Evolutionary conservation across 2,329 filamentous ascomycete genomes (phyloP).

Genomic region (Hymenoscyphus linearis): DNA sequence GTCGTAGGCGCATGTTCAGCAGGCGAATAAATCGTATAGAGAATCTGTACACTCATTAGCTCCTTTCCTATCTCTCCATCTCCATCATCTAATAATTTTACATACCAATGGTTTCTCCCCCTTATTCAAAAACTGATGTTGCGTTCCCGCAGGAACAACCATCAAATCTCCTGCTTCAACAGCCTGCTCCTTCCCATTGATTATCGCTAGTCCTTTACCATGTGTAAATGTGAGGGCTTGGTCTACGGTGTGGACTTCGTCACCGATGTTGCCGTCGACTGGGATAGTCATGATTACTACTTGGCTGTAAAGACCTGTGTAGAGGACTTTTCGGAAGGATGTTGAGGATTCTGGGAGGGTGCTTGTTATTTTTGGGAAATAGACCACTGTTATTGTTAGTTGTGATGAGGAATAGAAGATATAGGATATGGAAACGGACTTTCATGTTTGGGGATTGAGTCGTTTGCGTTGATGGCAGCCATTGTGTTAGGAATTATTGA

Average conservation of each 20-base stretch:
- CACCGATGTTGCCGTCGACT: constrained; percentile 59
- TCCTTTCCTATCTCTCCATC: not conserved
- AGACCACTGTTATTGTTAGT: constrained; percentile 38
- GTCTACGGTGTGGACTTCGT: constrained; percentile 61
- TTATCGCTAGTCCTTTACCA: constrained; percentile 51
- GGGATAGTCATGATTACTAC: constrained; percentile 61
- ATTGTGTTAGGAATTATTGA: constrained; percentile 16
- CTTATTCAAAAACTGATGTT: constrained; percentile 61
- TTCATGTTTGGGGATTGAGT: constrained; percentile 42
- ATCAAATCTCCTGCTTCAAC: constrained; percentile 37
- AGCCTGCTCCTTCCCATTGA: constrained; percentile 52
- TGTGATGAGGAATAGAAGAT: no score
- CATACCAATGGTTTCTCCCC: constrained; percentile 47
- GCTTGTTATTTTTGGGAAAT: constrained; percentile 52
- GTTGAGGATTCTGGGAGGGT: constrained; percentile 48
- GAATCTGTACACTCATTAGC: constrained; percentile 32
- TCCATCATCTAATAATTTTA: not conserved
- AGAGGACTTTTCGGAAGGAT: constrained; percentile 56
- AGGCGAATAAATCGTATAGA: constrained; percentile 59
- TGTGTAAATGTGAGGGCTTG: constrained; percentile 61
- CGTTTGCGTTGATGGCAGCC: constrained; percentile 19
- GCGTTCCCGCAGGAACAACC: constrained; percentile 59
- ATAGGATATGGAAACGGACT: constrained; percentile 25
- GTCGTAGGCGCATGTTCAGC: constrained; percentile 56
- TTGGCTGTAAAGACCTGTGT: constrained; percentile 58